Evolutionary conservation across 148 eudicot species (phyloP).

Genomic region (Rhododendron williamsianum): DNA sequence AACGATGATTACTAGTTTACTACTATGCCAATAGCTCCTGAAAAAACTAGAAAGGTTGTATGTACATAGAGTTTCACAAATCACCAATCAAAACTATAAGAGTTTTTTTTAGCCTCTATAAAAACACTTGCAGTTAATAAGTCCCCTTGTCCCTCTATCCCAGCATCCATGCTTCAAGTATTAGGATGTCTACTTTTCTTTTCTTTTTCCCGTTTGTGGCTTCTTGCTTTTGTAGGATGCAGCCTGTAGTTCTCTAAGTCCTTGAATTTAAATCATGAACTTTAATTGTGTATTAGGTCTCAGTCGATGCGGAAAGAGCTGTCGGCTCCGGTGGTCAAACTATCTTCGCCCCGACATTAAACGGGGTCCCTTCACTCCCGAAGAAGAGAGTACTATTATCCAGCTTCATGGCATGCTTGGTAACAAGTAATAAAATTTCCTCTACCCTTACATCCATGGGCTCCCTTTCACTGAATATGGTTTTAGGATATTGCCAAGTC

Average conservation of each 20-base stretch:
- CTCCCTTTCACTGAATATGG: neutral
- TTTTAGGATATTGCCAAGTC: neutral
- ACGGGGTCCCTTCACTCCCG: constrained; percentile 68
- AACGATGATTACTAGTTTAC: no score
- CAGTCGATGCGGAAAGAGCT: constrained; percentile 78
- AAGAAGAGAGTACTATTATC: constrained; percentile 63
- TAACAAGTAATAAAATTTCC: constrained; percentile 49
- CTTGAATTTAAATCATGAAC: neutral
- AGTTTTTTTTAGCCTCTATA: no score
- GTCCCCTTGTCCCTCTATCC: neutral
- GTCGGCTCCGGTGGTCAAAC: constrained; percentile 82
- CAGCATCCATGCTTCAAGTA: neutral
- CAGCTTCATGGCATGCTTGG: constrained; percentile 64
- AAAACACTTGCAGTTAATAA: neutral
- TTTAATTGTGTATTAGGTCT: constrained; percentile 39
- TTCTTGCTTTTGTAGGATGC: neutral
- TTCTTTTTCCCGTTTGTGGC: neutral
- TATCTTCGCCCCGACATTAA: constrained; percentile 76
- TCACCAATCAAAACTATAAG: neutral
- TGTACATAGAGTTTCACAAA: neutral
- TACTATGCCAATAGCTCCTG: neutral
- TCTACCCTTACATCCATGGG: neutral
- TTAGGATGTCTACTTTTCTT: neutral
- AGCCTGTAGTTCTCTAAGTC: neutral
- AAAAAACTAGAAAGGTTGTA: neutral